These are phyloP conservation scores for Coemansia sp. DNA, from an alignment of 192 early-diverging fungal genomes.

Conservation along the genomic window DNA sequence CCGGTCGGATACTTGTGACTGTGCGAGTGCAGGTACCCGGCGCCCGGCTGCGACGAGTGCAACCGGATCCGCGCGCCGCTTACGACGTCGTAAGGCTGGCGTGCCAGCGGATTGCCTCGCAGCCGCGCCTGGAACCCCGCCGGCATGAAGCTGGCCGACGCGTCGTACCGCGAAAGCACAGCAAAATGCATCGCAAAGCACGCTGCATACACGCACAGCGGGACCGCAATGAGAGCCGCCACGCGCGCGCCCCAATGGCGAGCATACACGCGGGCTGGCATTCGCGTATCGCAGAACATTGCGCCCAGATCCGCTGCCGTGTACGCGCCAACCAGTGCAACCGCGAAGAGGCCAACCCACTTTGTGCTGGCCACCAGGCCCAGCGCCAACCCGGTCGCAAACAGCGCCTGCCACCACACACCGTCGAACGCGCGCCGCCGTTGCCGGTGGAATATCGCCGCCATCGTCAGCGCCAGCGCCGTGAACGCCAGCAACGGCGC, in stretches of 20 bases:
- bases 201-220: conserved; percentile 76
- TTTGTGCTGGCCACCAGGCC: conserved; percentile 87
- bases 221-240: conserved; percentile 76
- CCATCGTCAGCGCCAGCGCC: conserved; percentile 61
- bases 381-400: conserved; percentile 82
- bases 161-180: conserved; percentile 65
- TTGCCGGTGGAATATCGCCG: conserved; percentile 73
- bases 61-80: conserved; percentile 41
- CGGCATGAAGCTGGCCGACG: conserved; percentile 54
- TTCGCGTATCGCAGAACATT: conserved; percentile 44
- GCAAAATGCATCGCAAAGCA: conserved; percentile 87
- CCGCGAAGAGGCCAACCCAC: conserved; percentile 95
- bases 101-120: conserved; percentile 38
- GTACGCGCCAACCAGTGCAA: conserved; percentile 63
- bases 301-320: conserved; percentile 44
- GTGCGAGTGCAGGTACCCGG: conserved; percentile 61
- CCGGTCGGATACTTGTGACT: conserved; percentile 65
- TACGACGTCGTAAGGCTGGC: conserved; percentile 49
- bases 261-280: conserved; percentile 64
- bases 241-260: conserved; percentile 86
- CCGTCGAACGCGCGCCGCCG: conserved; percentile 71
- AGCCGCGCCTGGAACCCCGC: conserved; percentile 45
- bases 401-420: conserved; percentile 87
- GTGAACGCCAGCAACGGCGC: conserved; percentile 94
- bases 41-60: conserved; percentile 30